Conservation (phyloP, 371 early-diverging fungal species). For the Coemansia sp. region DNA sequence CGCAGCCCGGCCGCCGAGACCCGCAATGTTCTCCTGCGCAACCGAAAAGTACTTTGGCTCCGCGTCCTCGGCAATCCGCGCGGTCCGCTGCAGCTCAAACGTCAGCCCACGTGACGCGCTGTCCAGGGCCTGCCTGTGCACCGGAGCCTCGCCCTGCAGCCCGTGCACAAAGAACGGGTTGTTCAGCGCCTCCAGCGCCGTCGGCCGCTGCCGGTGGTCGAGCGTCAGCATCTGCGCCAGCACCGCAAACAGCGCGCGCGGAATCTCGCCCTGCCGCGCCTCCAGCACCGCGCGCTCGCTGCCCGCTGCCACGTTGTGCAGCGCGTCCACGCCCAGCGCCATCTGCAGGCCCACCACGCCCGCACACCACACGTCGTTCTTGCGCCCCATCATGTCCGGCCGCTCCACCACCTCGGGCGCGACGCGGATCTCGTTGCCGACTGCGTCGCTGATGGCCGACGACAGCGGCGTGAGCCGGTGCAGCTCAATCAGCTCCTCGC, state of each 20-base stretch:
- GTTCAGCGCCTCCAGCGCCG: slow-evolving; percentile 67
- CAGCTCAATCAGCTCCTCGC: slow-evolving; percentile 52
- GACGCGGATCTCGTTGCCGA: slow-evolving; percentile 51
- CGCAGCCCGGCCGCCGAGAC: background rate
- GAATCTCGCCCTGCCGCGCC: slow-evolving; percentile 51
- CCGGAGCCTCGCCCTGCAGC: slow-evolving; percentile 32
- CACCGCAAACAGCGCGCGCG: slow-evolving; percentile 53
- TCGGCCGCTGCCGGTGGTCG: slow-evolving; percentile 67
- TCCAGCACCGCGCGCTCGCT: slow-evolving; percentile 60
- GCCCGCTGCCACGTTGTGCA: slow-evolving; percentile 56
- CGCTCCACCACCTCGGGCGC: slow-evolving; percentile 62
- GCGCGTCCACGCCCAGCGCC: slow-evolving; percentile 66
- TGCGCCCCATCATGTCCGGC: slow-evolving; percentile 62
- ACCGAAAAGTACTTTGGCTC: slow-evolving; percentile 30
- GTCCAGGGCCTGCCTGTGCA: slow-evolving; percentile 43
- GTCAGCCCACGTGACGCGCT: slow-evolving; percentile 47
- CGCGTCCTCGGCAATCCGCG: background rate
- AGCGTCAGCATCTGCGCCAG: slow-evolving; percentile 58
- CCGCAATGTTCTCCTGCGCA: slow-evolving; percentile 31
- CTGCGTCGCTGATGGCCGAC: slow-evolving; percentile 19
- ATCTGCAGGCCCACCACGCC: slow-evolving; percentile 73
- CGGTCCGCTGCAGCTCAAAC: slow-evolving; percentile 31
- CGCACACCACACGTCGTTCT: slow-evolving; percentile 77
- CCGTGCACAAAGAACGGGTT: slow-evolving; percentile 62
- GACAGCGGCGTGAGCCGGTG: slow-evolving; percentile 45